Base-by-base conservation (phyloP, 371 early-diverging fungal species). In the Lichtheimia ornata region DNA sequence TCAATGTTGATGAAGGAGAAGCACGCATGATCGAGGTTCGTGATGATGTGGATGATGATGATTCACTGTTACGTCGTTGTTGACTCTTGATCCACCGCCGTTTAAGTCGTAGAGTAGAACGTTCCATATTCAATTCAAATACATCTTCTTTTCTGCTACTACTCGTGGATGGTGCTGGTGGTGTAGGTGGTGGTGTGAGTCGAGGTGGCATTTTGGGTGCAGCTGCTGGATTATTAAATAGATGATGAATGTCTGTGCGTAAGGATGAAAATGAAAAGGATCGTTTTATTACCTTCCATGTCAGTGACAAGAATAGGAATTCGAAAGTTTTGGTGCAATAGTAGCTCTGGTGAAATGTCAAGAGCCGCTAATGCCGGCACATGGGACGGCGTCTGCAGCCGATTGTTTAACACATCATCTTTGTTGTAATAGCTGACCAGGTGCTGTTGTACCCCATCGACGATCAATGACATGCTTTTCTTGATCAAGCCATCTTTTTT, bases 401-500 rank as follows among this genome's bases (percentile, higher is more conserved):
- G 76, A 20, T 76, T 62, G 4, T 70, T 67, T 5, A 84, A 62
- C 1, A 91, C 87, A 63, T 92, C 91, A 15, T 89, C 86, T 64
- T 88, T 87, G 44, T 84, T 83, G 69, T 93, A 94, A 66, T 94
- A 94, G 62, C 91, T 92, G 47, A 94, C 89, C 62, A 94, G 72
- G 56, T 94, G 95, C 62, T 91, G 89, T 51, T 82, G 81, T 35
- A 82, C 79, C 35, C 90, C 90, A 66, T 92, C 86, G 47, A 85
- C 74, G 54, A 87, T 85, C 42, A 93, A 83, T 18, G 92, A 92
- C 72, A 94, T 82, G 3, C 94, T 88, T 73, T 92, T 92, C 66
- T 94, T 94, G 57, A 93, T 89, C 13, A 94, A 73, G 0, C 95
- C 95, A 58, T 84, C 81, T 47, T 87, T 85, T 61, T 89, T 89